Conservation (phyloP, 441 rosid species). For the Gossypium gossypioides region DNA sequence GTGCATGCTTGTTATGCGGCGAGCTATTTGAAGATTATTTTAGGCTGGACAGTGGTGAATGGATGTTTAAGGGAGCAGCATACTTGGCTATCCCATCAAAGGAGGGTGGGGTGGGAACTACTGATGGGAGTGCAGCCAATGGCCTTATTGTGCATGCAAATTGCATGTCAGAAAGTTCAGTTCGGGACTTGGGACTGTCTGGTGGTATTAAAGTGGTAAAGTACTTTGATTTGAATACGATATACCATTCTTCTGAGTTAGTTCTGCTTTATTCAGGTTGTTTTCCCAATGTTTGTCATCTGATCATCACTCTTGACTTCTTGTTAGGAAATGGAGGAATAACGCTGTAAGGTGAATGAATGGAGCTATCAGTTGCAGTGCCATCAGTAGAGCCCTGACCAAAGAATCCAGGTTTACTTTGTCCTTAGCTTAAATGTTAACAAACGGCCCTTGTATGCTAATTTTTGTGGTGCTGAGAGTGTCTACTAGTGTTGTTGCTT, state of each 20-base stretch:
- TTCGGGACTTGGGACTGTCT: conserved; percentile 44
- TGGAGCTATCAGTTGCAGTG: conserved; percentile 11
- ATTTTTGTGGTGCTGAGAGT: conserved; percentile 34
- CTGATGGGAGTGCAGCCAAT: conserved; percentile 24
- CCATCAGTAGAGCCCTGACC: conserved; percentile 19
- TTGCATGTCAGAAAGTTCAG: conserved; percentile 48
- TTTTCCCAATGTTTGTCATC: background rate
- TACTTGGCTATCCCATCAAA: conserved; percentile 31
- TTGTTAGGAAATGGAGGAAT: conserved; percentile 48
- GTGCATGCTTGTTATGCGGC: conserved; percentile 78
- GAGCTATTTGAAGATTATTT: conserved; percentile 81
- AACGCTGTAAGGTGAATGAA: conserved; percentile 18
- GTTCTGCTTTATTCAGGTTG: background rate
- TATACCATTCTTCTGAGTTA: background rate
- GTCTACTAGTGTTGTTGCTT: conserved; percentile 13
- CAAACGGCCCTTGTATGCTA: conserved; percentile 23
- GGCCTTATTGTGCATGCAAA: conserved; percentile 62
- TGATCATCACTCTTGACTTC: conserved; percentile 11
- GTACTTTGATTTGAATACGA: background rate
- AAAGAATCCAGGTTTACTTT: conserved; percentile 34
- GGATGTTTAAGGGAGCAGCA: conserved; percentile 79
- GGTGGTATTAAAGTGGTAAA: conserved; percentile 49
- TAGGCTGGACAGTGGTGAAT: conserved; percentile 38
- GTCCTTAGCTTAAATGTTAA: conserved; percentile 16
- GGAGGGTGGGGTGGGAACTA: conserved; percentile 15